phyloP scores from a whole-genome alignment of 1,139 yeast species.

The Nakaseomyces delphensis region DNA sequence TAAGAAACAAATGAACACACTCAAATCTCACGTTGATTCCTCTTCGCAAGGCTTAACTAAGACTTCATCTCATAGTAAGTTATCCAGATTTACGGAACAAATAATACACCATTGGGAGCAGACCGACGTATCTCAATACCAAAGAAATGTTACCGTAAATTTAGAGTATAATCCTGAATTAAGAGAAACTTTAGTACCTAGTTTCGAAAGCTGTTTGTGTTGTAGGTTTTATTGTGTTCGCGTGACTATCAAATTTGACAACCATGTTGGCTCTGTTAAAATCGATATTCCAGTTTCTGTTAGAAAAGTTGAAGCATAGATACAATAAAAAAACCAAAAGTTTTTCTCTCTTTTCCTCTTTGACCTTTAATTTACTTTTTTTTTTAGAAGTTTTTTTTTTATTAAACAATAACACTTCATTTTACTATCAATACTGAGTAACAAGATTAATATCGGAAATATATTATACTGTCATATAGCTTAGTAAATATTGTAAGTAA shows the following conservation, averaged over 20 bases:
- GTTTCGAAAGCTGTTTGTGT: conserved; percentile 44
- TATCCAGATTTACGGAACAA: conserved; percentile 14
- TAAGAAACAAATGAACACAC: conserved; percentile 20
- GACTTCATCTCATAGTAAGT: conserved; percentile 6
- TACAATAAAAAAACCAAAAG: no score
- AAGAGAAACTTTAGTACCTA: conserved; percentile 41
- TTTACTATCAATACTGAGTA: background rate
- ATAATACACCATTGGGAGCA: conserved; percentile 14
- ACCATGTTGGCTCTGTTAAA: conserved; percentile 17
- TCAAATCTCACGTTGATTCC: conserved; percentile 10
- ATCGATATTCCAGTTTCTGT: conserved; percentile 28
- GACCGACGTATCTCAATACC: conserved; percentile 14
- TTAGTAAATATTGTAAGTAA: no score
- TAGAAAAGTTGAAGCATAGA: conserved; percentile 10
- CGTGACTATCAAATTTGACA: conserved; percentile 25
- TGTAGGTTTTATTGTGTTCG: conserved; percentile 40
- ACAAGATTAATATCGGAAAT: background rate
- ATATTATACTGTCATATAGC: background rate
- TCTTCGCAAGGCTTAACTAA: conserved; percentile 1
- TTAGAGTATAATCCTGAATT: conserved; percentile 21
- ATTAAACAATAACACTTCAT: background rate
- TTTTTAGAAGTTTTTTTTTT: background rate
- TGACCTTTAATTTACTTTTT: background rate
- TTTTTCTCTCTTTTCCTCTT: background rate
- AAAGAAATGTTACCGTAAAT: conserved; percentile 15